Evolutionary conservation across 1,284 basidiomycete species (phyloP), one percentile per base, ranked within the genome.

Genomic region (Sphagnurus paluster): DNA sequence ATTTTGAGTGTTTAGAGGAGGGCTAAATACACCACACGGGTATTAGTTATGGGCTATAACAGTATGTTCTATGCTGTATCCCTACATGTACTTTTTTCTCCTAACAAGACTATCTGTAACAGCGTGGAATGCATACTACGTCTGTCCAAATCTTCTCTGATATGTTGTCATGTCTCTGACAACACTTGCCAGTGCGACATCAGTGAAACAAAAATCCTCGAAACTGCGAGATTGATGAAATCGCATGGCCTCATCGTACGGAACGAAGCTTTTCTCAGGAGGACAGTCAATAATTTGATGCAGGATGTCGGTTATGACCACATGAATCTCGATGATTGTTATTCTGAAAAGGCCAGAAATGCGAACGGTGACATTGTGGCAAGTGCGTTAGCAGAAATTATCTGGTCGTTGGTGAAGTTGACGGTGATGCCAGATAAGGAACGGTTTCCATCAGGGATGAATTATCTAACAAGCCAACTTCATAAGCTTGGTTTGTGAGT

Each of bases 41-140:
- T 17, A 25, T 13, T 41, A 71, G 73, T 72, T 20, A 69, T 77
- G 69, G 75, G 74, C 4, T 77, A 75, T 46, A 77, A 77, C 49
- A 76, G 75, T 77, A 42, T 21, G 39, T 40, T 42, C 0, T 5
- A 25, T 14, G 5, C 29, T 5, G 5, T 4, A 32, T 32, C 13
- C 29, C 16, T 5, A n/a, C 16, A 11, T 20, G 19, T 20, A 23
- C 25, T 14, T 6, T 39, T 19, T 29, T 35, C 44, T 10, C 2
- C 6, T 30, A 17, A 39, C n/a, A 46, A 14, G 25, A 29, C 4
- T 24, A 37, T 13, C 7, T 16, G 26, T 26, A 38, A 35, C 42
- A 79, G 79, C 78, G 11, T 82, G 79, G 80, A 81, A 82, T 54
- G 77, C 76, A n/a, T 80, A 76, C 49, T 68, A 74, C 44, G 78